These are phyloP conservation scores for Fomitiporia mediterranea DNA, from an alignment of 1,284 basidiomycete species.

Conservation along the genomic window DNA sequence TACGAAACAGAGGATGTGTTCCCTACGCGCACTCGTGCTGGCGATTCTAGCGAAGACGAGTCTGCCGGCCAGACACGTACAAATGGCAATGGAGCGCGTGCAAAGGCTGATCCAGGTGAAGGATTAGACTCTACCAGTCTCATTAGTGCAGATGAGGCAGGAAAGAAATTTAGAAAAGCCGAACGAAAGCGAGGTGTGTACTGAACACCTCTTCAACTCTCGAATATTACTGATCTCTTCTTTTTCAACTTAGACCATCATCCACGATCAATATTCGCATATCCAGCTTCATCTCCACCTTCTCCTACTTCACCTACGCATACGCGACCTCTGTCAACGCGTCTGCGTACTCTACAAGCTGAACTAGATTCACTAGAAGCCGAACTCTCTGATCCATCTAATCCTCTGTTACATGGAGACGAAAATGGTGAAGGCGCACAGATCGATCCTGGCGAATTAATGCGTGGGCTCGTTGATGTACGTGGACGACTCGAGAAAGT, in stretches of 20 bases:
- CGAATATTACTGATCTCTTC: not conserved
- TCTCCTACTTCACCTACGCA: conserved; percentile 33
- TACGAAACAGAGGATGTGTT: conserved; percentile 87
- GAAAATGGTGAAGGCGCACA: conserved; percentile 50
- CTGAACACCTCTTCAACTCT: conserved; percentile 19
- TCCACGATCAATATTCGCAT: conserved; percentile 53
- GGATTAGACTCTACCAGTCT: conserved; percentile 48
- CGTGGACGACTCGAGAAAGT: conserved; percentile 63
- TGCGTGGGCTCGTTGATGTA: conserved; percentile 70
- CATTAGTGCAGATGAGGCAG: conserved; percentile 56
- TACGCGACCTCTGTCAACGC: conserved; percentile 51
- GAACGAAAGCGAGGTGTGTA: conserved; percentile 50
- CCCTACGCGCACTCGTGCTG: conserved; percentile 47
- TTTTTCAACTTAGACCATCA: conserved; percentile 29
- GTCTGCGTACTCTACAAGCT: conserved; percentile 55
- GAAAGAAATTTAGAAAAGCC: conserved; percentile 60
- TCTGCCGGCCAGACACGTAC: conserved; percentile 36
- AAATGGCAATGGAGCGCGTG: conserved; percentile 27
- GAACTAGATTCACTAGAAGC: conserved; percentile 62
- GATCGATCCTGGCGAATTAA: conserved; percentile 69
- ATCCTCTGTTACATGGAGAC: conserved; percentile 46
- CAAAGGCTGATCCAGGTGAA: conserved; percentile 37
- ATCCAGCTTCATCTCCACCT: conserved; percentile 56
- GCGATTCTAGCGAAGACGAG: conserved; percentile 65
- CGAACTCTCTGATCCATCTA: conserved; percentile 68